Evolutionary conservation across 495 filamentous ascomycete species (phyloP).

Genomic region (Clavariopsis aquatica): DNA sequence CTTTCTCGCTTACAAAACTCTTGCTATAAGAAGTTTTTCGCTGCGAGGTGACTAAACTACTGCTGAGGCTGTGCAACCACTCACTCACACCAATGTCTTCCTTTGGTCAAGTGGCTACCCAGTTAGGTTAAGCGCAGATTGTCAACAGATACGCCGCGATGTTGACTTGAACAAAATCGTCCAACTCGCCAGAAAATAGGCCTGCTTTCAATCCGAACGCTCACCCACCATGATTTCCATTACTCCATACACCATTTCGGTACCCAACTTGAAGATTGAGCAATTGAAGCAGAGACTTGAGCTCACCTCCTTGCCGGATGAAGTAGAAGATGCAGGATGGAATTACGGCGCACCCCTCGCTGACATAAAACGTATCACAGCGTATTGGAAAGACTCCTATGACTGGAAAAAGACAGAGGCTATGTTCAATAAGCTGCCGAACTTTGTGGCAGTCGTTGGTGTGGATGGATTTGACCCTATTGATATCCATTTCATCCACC

Average conservation of each 20-base stretch:
- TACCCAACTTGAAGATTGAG: slow-evolving; percentile 19
- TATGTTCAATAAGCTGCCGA: slow-evolving; percentile 44
- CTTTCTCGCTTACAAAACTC: too few relatives aligned
- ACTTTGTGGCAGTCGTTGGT: slow-evolving; percentile 37
- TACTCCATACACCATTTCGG: slow-evolving; percentile 7
- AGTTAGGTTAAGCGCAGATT: too few relatives aligned
- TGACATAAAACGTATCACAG: slow-evolving; percentile 53
- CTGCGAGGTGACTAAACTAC: too few relatives aligned
- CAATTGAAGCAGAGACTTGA: slow-evolving; percentile 18
- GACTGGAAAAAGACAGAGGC: slow-evolving; percentile 42
- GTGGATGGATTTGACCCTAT: slow-evolving; percentile 43
- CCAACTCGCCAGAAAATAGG: too few relatives aligned
- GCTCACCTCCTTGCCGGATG: slow-evolving; percentile 22
- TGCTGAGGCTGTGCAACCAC: too few relatives aligned
- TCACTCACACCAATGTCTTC: too few relatives aligned
- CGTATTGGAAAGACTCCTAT: slow-evolving; percentile 53
- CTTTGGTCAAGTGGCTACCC: too few relatives aligned
- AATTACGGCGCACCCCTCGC: slow-evolving; percentile 52
- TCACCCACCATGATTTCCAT: slow-evolving; percentile 7
- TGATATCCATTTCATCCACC: slow-evolving; percentile 46
- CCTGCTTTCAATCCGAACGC: too few relatives aligned
- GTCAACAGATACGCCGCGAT: too few relatives aligned
- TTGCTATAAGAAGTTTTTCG: too few relatives aligned
- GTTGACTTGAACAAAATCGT: too few relatives aligned
- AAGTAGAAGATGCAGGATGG: slow-evolving; percentile 45